These are phyloP conservation scores for Jatropha curcas DNA, from an alignment of 345 rosid species.

Conservation along the genomic window DNA sequence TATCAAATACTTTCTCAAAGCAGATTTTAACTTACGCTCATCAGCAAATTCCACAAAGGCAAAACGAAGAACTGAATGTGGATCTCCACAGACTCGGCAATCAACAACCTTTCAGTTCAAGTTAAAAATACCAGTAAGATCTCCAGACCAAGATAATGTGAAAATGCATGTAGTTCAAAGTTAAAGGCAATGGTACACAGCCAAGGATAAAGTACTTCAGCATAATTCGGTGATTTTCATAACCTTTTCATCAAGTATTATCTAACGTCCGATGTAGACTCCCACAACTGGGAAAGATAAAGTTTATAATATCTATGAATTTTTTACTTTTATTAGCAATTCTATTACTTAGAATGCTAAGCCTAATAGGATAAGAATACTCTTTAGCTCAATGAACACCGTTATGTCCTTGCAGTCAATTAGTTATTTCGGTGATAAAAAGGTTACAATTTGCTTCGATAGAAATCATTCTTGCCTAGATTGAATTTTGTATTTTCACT, in stretches of 20 bases:
- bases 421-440: not conserved
- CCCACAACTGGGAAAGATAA: not conserved
- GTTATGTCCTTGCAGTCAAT: not conserved
- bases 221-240: not conserved
- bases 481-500: not conserved
- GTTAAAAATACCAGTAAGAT: not conserved
- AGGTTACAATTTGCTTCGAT: not conserved
- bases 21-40: conserved; percentile 62
- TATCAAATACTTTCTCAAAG: not conserved
- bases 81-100: conserved; percentile 94
- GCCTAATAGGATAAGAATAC: not conserved
- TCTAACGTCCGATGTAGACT: not conserved
- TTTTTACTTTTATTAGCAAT: too few species aligned
- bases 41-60: conserved; percentile 91
- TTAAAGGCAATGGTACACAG: not conserved
- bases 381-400: not conserved
- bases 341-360: not conserved
- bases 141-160: not conserved
- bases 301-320: too few species aligned
- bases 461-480: not conserved
- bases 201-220: not conserved
- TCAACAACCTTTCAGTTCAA: conserved; percentile 71
- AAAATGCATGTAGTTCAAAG: not conserved
- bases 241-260: not conserved
- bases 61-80: conserved; percentile 92